Evolutionary conservation across 768 basidiomycete species (phyloP), one percentile per base, ranked within the genome.

Genomic region (Trametes sanguinea): DNA sequence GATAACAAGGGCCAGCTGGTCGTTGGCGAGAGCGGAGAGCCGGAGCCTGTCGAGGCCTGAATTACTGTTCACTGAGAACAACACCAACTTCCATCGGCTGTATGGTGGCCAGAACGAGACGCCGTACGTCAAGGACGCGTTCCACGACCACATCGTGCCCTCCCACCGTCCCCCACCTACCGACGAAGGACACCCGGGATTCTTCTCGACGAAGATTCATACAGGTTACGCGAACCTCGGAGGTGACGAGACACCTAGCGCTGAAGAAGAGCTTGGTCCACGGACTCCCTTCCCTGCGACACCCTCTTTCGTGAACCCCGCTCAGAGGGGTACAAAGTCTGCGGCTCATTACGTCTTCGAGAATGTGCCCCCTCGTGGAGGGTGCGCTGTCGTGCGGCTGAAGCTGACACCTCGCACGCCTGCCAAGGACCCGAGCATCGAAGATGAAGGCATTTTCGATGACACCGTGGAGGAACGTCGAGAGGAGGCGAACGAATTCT

Each of bases 401-500:
- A 98, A 96, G 79, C 80, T 99, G 64, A 98, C 96, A 0, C 89
- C 92, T 4, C 77, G 79, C 40, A 82, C 85, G 4, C 80, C 88
- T 11, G 83, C 87, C n/a, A 85, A 86, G 67, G 92, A 98, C 72
- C 76, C 81, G n/a, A 86, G 84, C 57, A 77, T 96, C 58, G 85
- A 89, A 59, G 95, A 98, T 67, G 97, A 99, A 70, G 85, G 86
- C 45, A 67, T 86, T 10, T 99, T 98, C 68, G 97, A 99, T 66
- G 89, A 89, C 65, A 82, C 82, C 39, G 81, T 99, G 29, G 96
- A 98, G 68, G 94, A 95, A 72, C 82, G 97, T 47, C 81, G 95
- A 53, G 83, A 89, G 65, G 97, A 99, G 73, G 94, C 95, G 6
- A 94, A 98, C 72, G 97, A 99, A 76, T 99, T 99, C 72, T 99